Evolutionary conservation across 768 basidiomycete genomes (phyloP).

Genomic region (Mycena galopus): DNA sequence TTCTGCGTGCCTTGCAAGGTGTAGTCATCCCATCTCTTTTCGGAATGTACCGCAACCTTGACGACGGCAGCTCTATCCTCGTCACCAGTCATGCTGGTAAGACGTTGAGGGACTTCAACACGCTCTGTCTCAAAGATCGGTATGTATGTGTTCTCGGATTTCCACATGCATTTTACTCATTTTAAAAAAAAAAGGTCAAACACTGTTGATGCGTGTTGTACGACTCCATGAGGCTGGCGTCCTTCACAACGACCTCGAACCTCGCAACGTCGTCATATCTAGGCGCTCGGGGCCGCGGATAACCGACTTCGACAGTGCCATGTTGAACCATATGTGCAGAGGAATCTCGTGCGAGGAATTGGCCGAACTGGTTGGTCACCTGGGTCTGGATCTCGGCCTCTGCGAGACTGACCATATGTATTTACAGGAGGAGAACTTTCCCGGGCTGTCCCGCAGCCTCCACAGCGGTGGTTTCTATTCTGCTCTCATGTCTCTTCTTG

Average conservation of each 20-base stretch:
- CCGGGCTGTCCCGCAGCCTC: too few relatives aligned
- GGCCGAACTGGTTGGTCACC: neutral
- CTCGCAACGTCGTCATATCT: neutral
- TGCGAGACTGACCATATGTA: too few relatives aligned
- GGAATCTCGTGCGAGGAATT: neutral
- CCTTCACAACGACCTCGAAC: slow-evolving; percentile 4
- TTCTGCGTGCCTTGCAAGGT: slow-evolving; percentile 8
- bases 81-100: neutral
- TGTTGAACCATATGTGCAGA: neutral
- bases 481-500: too few relatives aligned
- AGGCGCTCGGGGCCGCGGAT: neutral
- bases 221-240: neutral
- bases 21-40: slow-evolving; percentile 3
- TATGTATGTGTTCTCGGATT: neutral
- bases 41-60: slow-evolving; percentile 2
- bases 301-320: slow-evolving; percentile 7
- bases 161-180: neutral
- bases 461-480: too few relatives aligned
- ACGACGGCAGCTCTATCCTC: slow-evolving; percentile 3
- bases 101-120: slow-evolving; percentile 2
- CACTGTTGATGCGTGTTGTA: neutral
- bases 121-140: neutral
- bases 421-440: too few relatives aligned
- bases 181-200: neutral
- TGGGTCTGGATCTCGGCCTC: neutral